phyloP scores from a whole-genome alignment of 805 yeast genomes.

The Metschnikowia noctiluminum region DNA sequence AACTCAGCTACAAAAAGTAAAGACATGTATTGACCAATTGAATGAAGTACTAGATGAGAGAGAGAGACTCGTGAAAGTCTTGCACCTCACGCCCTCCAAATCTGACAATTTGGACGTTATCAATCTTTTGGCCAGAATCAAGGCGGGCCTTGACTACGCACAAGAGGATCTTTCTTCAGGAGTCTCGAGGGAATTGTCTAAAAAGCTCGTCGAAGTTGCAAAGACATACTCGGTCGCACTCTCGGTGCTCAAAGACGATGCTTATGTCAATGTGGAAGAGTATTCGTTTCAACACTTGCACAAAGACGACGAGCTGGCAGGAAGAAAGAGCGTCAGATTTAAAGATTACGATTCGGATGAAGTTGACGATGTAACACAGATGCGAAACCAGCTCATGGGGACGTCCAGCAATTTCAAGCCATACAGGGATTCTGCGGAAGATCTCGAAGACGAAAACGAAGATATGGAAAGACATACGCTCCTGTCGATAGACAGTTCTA shows the following conservation, averaged over 20 bases:
- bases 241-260: constrained; percentile 22
- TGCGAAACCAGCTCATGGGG: constrained; percentile 35
- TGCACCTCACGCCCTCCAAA: constrained; percentile 35
- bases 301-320: constrained; percentile 6
- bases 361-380: constrained; percentile 19
- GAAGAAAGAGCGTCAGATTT: constrained; percentile 36
- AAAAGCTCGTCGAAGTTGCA: constrained; percentile 2
- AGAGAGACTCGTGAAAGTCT: constrained; percentile 23
- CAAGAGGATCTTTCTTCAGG: constrained; percentile 25
- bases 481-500: constrained; percentile 27
- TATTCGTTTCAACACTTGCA: constrained; percentile 21
- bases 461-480: constrained; percentile 19
- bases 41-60: constrained; percentile 34
- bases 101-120: constrained; percentile 39
- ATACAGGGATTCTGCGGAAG: constrained; percentile 25
- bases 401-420: constrained; percentile 30
- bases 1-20: constrained; percentile 19
- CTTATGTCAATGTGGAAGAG: constrained; percentile 29
- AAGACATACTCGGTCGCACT: constrained; percentile 19
- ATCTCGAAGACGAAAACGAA: constrained; percentile 14
- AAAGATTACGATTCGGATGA: constrained; percentile 27
- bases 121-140: constrained; percentile 24
- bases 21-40: constrained; percentile 26
- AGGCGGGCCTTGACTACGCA: constrained; percentile 27
- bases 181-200: constrained; percentile 1